Evolutionary conservation across 257 asterid species (phyloP), one percentile per base, ranked within the genome.

Genomic region (Plectranthus barbatus): DNA sequence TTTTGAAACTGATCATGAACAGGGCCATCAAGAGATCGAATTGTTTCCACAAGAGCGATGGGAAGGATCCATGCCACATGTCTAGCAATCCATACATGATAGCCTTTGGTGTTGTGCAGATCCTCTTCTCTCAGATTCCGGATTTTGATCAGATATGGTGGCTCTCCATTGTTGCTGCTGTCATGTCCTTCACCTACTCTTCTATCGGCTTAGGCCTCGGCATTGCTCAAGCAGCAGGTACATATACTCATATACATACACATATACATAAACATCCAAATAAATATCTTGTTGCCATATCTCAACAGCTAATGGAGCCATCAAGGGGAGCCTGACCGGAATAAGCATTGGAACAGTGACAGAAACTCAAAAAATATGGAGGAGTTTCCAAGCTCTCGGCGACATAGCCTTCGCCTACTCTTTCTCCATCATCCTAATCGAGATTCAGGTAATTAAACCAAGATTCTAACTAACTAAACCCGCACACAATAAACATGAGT

Each of bases 81-180:
- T 77, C 86, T 6, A 83, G 84, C 67, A 77, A 79, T 58, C 86
- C 86, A 3, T 80, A 80, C 74, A 83, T 83, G 89, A 72, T 83
- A 7, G 80, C 79, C 0, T 80, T 80, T 17, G 89, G 86, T 14
- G 55, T 77, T 44, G 55, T 75, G n/a, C 79, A 83, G 31, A 69
- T 83, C 13, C 36, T 83, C 13, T 83, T 83, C 18, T 83, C 89
- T 23, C 89, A 83, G 58, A 83, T 83, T 13, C 89, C 84, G 5
- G 84, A 80, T 54, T 71, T 79, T 23, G 82, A 64, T 71, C 83
- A 76, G 75, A 77, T 77, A 24, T 79, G 82, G 80, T 73, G 85
- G 86, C 83, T 81, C 39, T 79, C 87, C 0, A 75, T 79, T 42
- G 72, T 79, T 10, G 80, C 84, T n/a, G 83, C 87, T 7, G 42